Evolutionary conservation across 2,329 filamentous ascomycete species (phyloP).

Genomic region (Claviceps pusilla): DNA sequence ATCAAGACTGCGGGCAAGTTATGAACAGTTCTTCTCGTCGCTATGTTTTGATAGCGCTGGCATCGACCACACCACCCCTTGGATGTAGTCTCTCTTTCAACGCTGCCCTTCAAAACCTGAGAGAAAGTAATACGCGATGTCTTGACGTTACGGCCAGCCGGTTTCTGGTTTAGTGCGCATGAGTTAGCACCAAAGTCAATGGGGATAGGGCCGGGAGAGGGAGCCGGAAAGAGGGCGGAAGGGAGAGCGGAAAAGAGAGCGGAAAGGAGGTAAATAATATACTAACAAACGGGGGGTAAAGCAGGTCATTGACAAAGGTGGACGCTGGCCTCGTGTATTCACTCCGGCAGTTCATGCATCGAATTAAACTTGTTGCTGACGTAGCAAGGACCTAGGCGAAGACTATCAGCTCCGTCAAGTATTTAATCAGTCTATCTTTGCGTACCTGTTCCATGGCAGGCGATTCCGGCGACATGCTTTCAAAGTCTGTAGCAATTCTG

Average conservation of each 20-base stretch:
- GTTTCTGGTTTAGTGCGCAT: slow-evolving; percentile 24
- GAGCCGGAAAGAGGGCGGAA: too few species aligned
- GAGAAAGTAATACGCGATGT: slow-evolving; percentile 57
- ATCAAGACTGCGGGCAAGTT: slow-evolving; percentile 73
- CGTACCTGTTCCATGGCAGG: slow-evolving; percentile 55
- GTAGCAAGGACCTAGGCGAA: slow-evolving; percentile 42
- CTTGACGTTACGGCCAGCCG: slow-evolving; percentile 32
- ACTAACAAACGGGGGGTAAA: slow-evolving; percentile 48
- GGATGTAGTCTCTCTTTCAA: slow-evolving; percentile 77
- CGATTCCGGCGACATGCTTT: slow-evolving; percentile 46
- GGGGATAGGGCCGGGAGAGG: too few species aligned
- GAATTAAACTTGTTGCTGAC: slow-evolving; percentile 55
- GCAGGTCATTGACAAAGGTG: slow-evolving; percentile 70
- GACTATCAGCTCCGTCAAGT: neutral
- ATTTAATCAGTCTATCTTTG: neutral
- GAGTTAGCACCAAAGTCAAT: neutral
- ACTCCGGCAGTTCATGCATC: slow-evolving; percentile 74
- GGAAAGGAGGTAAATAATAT: neutral
- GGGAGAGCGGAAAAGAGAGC: too few species aligned
- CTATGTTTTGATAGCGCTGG: slow-evolving; percentile 75
- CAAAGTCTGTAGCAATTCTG: slow-evolving; percentile 63
- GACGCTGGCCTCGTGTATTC: slow-evolving; percentile 69
- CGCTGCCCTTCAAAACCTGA: slow-evolving; percentile 78
- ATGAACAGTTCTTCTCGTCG: slow-evolving; percentile 71
- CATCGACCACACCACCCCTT: slow-evolving; percentile 90